Base-by-base conservation (phyloP, 169 alveolate genomes). In the Miamiensis avidus region DNA sequence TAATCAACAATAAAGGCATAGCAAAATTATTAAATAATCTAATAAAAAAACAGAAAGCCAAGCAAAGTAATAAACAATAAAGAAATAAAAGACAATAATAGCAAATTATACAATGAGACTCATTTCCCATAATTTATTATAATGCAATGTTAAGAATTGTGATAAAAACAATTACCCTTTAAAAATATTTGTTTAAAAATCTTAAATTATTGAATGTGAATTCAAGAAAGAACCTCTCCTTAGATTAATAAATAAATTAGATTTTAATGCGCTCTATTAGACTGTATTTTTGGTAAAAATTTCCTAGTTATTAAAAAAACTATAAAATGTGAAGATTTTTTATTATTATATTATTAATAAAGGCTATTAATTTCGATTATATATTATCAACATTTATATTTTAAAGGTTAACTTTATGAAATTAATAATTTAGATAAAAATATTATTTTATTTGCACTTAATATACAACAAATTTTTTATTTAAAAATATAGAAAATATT, bases 141-240 rank as follows among this genome's bases (percentile, higher is more conserved):
- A 81, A 75, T 86, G 90, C 82, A 86, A 86, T 31, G 88, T 75
- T 34, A 82, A 75, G 16, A 86, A 79, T 49, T 86, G 90, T 69
- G 78, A 33, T 29, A 69, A 82, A 65, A 86, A 86, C 72, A 86
- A 86, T 81, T 86, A 77, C 82, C 90, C 90, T 65, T 82, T 86
- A 64, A 81, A 49, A 27, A 81, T 86, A 26, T 65, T 79, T 34
- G 90, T 86, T 25, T 73, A 86, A 74, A 86, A 86, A 75, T 81
- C 87, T 31, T 72, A 81, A 27, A 86, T 86, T 20, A 75, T 86
- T 34, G 81, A 86, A 31, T 64, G 81, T 31, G 90, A 86, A 69
- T 86, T 64, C 33, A 82, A 81, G 74, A 81, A 81, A 82, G 90
- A 86, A 64, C 82, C 87, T 31, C 78, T 86, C n/a, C 34, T 81